Percentiles rank a stretch among this genome's conserved stretches.
Conservation (phyloP, 73 alveolate species). For the Blepharisma stoltei region DNA sequence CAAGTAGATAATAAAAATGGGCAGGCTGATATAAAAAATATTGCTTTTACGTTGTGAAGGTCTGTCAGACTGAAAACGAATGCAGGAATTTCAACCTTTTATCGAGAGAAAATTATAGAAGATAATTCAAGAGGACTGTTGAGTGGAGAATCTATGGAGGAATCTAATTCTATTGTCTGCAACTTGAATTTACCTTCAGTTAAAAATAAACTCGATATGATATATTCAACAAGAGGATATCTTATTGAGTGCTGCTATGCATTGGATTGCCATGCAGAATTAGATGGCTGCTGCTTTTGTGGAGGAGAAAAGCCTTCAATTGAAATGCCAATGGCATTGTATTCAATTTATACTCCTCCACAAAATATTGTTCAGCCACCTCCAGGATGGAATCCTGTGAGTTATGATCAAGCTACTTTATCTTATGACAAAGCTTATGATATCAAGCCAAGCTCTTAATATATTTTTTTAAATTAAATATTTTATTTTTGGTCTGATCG, state of each 20-base stretch:
- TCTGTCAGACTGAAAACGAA: background rate
- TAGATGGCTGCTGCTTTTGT: background rate
- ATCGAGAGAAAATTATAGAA: background rate
- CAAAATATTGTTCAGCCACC: background rate
- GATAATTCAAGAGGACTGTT: background rate
- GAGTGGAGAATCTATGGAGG: background rate
- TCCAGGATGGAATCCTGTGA: background rate
- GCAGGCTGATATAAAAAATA: background rate
- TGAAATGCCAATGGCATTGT: background rate
- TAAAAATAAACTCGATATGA: background rate
- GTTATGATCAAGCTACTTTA: background rate
- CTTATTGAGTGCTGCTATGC: background rate
- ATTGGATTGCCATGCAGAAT: background rate
- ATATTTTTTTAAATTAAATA: too few species aligned
- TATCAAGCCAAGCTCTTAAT: background rate
- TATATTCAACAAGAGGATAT: background rate
- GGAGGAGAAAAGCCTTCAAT: background rate
- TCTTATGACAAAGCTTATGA: background rate
- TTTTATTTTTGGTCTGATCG: too few species aligned
- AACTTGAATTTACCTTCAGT: background rate
- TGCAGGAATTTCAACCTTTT: background rate
- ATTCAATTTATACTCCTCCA: background rate
- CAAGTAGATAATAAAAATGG: background rate
- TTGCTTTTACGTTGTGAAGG: background rate
- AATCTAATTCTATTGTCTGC: background rate